Evolutionary conservation across 2,329 filamentous ascomycete genomes (phyloP), one percentile per base, ranked within the genome.

Genomic region (Neospermospora avenae): DNA sequence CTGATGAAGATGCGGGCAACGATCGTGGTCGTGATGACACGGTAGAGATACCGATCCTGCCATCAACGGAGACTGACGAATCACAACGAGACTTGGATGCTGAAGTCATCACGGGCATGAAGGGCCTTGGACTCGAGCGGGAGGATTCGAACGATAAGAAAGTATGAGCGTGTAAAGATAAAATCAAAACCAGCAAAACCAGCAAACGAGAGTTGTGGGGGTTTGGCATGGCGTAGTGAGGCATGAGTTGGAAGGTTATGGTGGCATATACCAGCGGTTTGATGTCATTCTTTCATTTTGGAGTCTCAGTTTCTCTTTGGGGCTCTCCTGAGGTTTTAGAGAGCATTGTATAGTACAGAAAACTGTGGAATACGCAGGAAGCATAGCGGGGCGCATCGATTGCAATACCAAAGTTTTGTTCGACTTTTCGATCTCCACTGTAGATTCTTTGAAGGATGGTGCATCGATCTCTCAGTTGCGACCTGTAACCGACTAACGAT

Each of bases 71-170:
- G 70, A 11, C 22, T 2, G 25, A 20, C 24, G 20, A 46, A 7
- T 28, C 1, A 71, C 25, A 77, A 5, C 73, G 78, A 61, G 84
- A 86, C 65, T 58, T 78, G 11, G 74, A 77, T 57, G 84, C 82
- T 2, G 83, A 86, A 71, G 66, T 84, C 28, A 85, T 86, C 57
- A 85, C 83, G 18, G 84, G 84, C 57, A 72, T 87, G 74, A 78
- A 79, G 73, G 77, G 82, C 62, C 71, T 86, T 55, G 75, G 76
- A 55, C 64, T 83, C 37, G 77, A 80, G 60, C 76, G 77, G 67
- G 63, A 67, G 46, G 58, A 63, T 3, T 63, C 65, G 4, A 49
- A 69, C 25, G 61, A 68, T 45, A 62, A 61, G 57, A 67, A 65
- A 46, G 55, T 66, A 24, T 68, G 24, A 34, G n/a, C 24, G 37